Base-by-base conservation (phyloP, 495 filamentous ascomycete species). In the Podospora appendiculata region DNA sequence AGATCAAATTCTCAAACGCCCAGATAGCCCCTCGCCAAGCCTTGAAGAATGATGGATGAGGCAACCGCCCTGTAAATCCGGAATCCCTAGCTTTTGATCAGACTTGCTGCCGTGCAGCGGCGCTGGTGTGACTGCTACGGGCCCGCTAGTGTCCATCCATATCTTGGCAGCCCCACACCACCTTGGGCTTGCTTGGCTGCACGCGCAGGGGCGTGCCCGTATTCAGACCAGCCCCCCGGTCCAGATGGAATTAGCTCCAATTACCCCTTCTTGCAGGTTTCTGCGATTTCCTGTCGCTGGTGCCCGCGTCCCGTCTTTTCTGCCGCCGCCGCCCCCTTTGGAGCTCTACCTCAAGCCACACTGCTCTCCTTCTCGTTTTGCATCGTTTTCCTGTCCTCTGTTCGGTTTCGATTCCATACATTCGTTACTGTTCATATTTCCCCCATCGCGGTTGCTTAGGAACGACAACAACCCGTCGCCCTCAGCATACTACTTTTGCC, bases 381-480 rank as follows among this genome's bases (percentile, higher is more conserved):
- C 58, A 60, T 48, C 46, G 50, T 56, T 46, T 54, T 56, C 45
- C 50, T 54, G 49, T 52, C 58, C 56, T 46, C 51, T 41, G 54
- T 57, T 58, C 55, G 44, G 48, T 59, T 62, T 61, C 57, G 17
- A 56, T 65, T 65, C 59, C 17, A 56, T 62, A 49, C 65, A 65
- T 56, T 68, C 65, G 65, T 68, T 68, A 61, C 55, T 59, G 54
- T 55, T 57, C 53, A 60, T 61, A 54, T 57, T 61, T 36, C 40
- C 11, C 25, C 32, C 38, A 32, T 19, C 18, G 34, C 54, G 50
- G 32, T 47, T 50, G 36, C 18, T 35, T 16, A 50, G 32, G 40
- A 42, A 50, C 32, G 40, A 32, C 14, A 39, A 39, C 54, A 54
- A 56, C 41, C 48, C 16, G 41, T 55, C 53, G 32, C 52, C 44